A percentile compares a stretch with the other conserved stretches of the same genome.
phyloP scores from a whole-genome alignment of 129 eudicot genomes.

The Dittrichia graveolens region DNA sequence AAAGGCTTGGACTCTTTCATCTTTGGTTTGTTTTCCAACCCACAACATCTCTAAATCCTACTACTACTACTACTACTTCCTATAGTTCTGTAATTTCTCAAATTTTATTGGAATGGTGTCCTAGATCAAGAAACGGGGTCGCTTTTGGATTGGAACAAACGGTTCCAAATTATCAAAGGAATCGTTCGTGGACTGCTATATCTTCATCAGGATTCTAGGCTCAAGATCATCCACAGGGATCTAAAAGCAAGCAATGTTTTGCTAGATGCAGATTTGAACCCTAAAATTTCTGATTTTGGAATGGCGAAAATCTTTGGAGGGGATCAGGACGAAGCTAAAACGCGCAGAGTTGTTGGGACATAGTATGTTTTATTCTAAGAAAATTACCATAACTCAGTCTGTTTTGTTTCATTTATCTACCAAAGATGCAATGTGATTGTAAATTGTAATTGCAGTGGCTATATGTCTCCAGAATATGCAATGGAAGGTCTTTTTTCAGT shows the following conservation, averaged over 20 bases:
- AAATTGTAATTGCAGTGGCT: conserved; percentile 52
- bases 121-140: conserved; percentile 39
- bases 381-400: neutral
- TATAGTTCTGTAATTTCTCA: neutral
- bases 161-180: conserved; percentile 54
- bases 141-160: conserved; percentile 52
- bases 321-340: conserved; percentile 50
- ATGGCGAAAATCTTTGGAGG: conserved; percentile 63
- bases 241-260: conserved; percentile 70
- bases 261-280: conserved; percentile 54
- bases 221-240: conserved; percentile 72
- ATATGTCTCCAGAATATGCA: conserved; percentile 81
- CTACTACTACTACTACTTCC: neutral
- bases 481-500: conserved; percentile 60
- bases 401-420: neutral
- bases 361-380: conserved; percentile 42
- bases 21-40: conserved; percentile 42
- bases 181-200: conserved; percentile 65
- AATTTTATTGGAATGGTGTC: neutral
- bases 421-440: neutral
- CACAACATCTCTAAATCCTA: neutral
- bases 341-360: conserved; percentile 67
- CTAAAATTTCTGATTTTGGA: conserved; percentile 78
- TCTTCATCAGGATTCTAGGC: conserved; percentile 75
- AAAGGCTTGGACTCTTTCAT: conserved; percentile 52